Evolutionary conservation across 768 basidiomycete genomes (phyloP).

Genomic region (Tricholoma bakamatsutake): DNA sequence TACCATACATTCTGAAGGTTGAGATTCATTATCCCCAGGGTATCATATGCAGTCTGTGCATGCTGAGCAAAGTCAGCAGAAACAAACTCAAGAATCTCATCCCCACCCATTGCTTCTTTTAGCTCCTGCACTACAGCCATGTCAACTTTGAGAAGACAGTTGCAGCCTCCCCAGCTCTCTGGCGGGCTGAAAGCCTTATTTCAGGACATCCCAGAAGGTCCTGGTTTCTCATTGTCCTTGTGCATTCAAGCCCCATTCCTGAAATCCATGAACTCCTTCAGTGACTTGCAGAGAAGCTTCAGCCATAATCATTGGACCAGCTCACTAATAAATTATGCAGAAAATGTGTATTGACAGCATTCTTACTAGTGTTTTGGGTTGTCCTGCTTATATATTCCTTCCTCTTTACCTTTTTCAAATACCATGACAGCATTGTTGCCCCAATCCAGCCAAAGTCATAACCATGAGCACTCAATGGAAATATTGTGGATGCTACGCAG

Average conservation of each 20-base stretch:
- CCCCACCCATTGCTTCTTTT: constrained; percentile 23
- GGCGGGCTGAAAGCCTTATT: too few relatives aligned
- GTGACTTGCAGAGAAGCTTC: too few relatives aligned
- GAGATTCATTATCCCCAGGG: too few relatives aligned
- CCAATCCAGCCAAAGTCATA: constrained; percentile 21
- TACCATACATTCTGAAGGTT: too few relatives aligned
- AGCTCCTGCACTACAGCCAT: constrained; percentile 18
- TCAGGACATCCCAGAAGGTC: too few relatives aligned
- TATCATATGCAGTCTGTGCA: too few relatives aligned
- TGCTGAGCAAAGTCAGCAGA: constrained; percentile 18
- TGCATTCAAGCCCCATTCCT: constrained; percentile 19
- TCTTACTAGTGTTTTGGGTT: constrained; percentile 11
- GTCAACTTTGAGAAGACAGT: constrained; percentile 21
- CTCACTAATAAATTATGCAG: constrained; percentile 8
- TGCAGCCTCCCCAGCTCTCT: constrained; percentile 19
- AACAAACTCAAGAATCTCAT: constrained; percentile 30
- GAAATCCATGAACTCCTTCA: too few relatives aligned
- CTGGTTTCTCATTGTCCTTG: constrained; percentile 25
- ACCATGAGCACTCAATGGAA: constrained; percentile 29
- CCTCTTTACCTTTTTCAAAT: constrained; percentile 13
- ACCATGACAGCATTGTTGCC: constrained; percentile 22
- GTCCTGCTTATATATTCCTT: too few relatives aligned
- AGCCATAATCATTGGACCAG: constrained; percentile 26
- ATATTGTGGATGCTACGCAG: constrained; percentile 28
- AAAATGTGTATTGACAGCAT: constrained; percentile 7